Evolutionary conservation across 768 basidiomycete genomes (phyloP).

Genomic region (Phylloporus sp.): DNA sequence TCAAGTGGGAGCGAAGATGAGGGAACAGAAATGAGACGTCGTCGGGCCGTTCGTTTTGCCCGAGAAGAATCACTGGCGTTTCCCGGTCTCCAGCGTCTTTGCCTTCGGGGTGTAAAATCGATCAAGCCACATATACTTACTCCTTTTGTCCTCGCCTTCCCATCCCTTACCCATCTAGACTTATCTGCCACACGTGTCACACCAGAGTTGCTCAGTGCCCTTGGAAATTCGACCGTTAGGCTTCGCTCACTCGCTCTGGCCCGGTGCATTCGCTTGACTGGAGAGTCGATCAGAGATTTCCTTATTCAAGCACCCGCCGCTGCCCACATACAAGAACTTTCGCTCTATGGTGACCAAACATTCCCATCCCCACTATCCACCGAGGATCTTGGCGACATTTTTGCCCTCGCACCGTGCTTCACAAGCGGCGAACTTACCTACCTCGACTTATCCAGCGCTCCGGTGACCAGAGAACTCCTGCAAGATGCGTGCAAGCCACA

Average conservation of each 20-base stretch:
- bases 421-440: conserved; percentile 69
- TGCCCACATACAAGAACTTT: conserved; percentile 65
- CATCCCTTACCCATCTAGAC: conserved; percentile 85
- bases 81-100: conserved; percentile 71
- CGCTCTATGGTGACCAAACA: conserved; percentile 85
- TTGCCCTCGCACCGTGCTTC: conserved; percentile 79
- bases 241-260: conserved; percentile 80
- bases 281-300: conserved; percentile 72
- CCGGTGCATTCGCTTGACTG: conserved; percentile 80
- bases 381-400: conserved; percentile 62
- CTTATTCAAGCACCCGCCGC: conserved; percentile 66
- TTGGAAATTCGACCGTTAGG: conserved; percentile 65
- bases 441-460: conserved; percentile 85
- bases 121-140: conserved; percentile 64
- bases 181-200: conserved; percentile 84
- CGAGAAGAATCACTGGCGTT: conserved; percentile 55
- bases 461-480: conserved; percentile 57
- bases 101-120: conserved; percentile 79
- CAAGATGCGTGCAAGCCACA: conserved; percentile 54
- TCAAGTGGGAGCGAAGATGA: conserved; percentile 44
- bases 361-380: conserved; percentile 68
- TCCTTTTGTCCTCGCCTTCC: conserved; percentile 77
- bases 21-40: conserved; percentile 28
- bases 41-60: conserved; percentile 31
- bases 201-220: conserved; percentile 65